Conservation (phyloP, 164 flowering plant species). For the Pachysandra terminalis region DNA sequence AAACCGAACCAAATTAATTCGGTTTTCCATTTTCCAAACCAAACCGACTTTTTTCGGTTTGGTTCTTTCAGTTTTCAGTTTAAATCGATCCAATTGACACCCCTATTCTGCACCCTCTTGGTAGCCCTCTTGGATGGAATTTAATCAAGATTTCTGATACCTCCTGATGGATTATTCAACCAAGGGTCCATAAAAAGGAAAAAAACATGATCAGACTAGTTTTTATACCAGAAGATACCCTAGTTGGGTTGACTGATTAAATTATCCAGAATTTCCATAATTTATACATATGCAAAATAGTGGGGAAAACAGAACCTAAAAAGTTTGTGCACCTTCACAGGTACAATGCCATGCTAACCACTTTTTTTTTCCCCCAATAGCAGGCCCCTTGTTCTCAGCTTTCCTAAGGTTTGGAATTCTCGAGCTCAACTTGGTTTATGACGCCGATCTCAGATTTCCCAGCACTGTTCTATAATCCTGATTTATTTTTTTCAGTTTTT, state of each 20-base stretch:
- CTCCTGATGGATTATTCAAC: neutral
- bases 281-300: neutral
- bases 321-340: no score
- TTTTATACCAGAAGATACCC: neutral
- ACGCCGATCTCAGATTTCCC: neutral
- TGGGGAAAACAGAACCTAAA: neutral
- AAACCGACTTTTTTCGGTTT: no score
- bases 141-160: neutral
- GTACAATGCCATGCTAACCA: neutral
- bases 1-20: no score
- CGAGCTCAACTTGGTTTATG: conserved; percentile 3
- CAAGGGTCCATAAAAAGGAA: neutral
- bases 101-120: neutral
- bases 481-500: neutral
- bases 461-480: conserved; percentile 1
- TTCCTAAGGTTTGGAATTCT: neutral
- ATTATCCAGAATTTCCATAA: neutral
- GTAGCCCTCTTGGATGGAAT: neutral
- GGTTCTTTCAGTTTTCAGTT: no score
- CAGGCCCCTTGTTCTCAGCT: neutral
- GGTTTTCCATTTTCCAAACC: no score
- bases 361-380: no score
- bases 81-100: no score
- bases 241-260: no score
- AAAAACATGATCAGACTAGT: neutral